Percentiles rank a stretch among this genome's conserved stretches.
phyloP scores from a whole-genome alignment of 78 protist genomes.

The Protostelium mycophagum region DNA sequence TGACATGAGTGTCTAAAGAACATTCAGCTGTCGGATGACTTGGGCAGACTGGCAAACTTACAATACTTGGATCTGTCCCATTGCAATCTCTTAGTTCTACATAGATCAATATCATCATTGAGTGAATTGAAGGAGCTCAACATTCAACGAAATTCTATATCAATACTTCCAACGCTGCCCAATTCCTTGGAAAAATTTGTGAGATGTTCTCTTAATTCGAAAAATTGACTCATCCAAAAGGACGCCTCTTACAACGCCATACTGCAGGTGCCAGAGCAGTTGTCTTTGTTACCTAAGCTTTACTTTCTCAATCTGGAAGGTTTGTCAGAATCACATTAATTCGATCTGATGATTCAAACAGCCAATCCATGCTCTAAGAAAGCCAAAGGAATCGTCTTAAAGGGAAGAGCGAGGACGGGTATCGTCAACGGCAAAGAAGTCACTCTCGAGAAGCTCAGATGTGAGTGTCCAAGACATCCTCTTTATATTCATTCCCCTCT shows the following conservation, averaged over 20 bases:
- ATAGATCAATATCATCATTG: not conserved
- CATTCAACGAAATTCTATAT: not conserved
- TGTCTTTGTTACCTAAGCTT: not conserved
- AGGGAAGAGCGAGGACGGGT: not conserved
- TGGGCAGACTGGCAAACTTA: not conserved
- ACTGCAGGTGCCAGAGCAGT: not conserved
- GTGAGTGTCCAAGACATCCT: not conserved
- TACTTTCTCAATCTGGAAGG: not conserved
- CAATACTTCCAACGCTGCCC: not conserved
- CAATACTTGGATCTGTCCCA: not conserved
- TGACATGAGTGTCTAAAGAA: not conserved
- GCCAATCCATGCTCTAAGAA: not conserved
- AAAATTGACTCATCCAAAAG: not conserved
- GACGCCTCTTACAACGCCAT: not conserved
- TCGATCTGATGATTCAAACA: not conserved
- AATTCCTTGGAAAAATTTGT: not conserved
- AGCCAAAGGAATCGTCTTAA: not conserved
- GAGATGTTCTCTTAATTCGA: not conserved
- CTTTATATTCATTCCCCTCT: not conserved
- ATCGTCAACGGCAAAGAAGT: not conserved
- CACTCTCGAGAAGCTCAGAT: not conserved
- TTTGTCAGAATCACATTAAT: not conserved
- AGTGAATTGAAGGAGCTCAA: not conserved
- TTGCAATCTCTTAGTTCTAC: not conserved
- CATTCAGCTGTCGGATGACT: not conserved